These are phyloP conservation scores for Termitomyces sp. DNA, from an alignment of 768 basidiomycete genomes.

Conservation along the genomic window DNA sequence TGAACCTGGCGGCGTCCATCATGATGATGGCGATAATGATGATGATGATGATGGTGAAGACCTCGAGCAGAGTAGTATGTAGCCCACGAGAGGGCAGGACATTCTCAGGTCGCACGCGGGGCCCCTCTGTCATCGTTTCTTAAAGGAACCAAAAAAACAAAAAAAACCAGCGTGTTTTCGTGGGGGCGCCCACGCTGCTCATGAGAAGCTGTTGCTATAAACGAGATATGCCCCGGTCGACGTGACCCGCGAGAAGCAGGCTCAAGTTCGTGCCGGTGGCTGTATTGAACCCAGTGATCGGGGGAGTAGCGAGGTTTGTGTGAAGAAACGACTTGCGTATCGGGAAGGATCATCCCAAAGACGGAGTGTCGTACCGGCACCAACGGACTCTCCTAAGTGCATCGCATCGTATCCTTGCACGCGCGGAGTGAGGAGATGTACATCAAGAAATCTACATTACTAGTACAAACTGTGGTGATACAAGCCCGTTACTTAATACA, in stretches of 20 bases:
- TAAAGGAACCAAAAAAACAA: background rate
- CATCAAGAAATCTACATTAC: background rate
- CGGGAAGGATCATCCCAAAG: background rate
- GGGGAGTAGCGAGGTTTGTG: background rate
- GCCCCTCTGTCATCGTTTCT: background rate
- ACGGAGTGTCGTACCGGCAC: no score
- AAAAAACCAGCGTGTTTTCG: no score
- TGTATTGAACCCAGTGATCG: background rate
- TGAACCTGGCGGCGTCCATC: constrained; percentile 17
- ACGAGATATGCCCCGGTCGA: background rate
- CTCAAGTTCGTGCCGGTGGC: background rate
- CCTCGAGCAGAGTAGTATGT: background rate
- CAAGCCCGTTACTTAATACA: background rate
- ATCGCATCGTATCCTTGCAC: no score
- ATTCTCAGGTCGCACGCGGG: background rate
- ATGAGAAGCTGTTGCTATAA: constrained; percentile 3
- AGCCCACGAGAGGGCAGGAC: background rate
- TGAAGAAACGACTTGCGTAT: background rate
- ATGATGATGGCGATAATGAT: background rate
- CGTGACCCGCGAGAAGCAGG: background rate
- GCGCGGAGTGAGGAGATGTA: no score
- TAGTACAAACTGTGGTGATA: background rate
- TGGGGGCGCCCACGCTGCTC: no score
- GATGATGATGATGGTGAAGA: background rate
- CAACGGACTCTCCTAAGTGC: no score